Percentiles rank a stretch among this genome's conserved stretches.
Conservation (phyloP, 805 yeast genomes). For the Nakazawaea holstii region DNA sequence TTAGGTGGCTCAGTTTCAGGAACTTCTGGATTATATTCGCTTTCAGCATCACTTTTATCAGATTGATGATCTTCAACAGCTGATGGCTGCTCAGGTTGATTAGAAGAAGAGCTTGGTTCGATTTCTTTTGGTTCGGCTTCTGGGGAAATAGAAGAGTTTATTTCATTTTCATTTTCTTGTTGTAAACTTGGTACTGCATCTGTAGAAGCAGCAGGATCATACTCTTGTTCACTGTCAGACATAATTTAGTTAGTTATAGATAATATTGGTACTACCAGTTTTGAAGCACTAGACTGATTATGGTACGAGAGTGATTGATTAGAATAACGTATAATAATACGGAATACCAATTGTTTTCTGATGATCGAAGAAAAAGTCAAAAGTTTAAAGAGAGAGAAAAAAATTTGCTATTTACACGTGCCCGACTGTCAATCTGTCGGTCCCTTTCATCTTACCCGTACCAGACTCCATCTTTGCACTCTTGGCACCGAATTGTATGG, state of each 20-base stretch:
- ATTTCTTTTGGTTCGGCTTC: not conserved
- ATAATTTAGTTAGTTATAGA: not conserved
- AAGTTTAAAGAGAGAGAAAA: too few species aligned
- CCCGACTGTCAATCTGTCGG: constrained; percentile 34
- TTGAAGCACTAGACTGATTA: not conserved
- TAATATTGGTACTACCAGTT: too few species aligned
- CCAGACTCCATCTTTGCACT: constrained; percentile 91
- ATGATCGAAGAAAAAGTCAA: too few species aligned
- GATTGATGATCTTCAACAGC: not conserved
- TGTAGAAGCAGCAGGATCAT: constrained; percentile 5
- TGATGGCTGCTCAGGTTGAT: not conserved
- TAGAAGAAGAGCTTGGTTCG: not conserved
- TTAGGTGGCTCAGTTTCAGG: constrained; percentile 7
- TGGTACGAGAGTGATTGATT: not conserved
- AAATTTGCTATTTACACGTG: not conserved
- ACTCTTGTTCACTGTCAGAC: constrained; percentile 12
- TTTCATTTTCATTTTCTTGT: not conserved
- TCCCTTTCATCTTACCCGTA: constrained; percentile 71
- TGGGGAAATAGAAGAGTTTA: not conserved
- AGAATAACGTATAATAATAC: not conserved
- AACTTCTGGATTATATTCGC: constrained; percentile 9
- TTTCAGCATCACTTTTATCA: constrained; percentile 2
- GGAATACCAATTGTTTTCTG: too few species aligned
- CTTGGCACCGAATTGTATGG: constrained; percentile 94
- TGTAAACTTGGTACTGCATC: not conserved